Conservation (phyloP, 345 rosid genomes). For the Geranium brycei region DNA sequence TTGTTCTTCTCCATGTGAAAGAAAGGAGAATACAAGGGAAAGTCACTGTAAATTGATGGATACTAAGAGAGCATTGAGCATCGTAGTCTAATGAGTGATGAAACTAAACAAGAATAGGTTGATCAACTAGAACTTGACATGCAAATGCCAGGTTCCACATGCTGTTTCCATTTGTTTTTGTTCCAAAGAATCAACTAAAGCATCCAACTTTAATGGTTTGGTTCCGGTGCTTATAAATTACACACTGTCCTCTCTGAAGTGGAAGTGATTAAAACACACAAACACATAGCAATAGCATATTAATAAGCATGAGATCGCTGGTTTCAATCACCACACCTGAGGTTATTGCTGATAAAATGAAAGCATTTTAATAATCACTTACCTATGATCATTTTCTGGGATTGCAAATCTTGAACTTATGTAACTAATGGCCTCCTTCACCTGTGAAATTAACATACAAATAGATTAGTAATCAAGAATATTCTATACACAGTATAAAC, state of each 20-base stretch:
- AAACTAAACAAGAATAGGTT: not conserved
- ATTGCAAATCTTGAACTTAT: conserved; percentile 25
- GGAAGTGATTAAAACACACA: too few relatives aligned
- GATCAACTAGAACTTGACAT: not conserved
- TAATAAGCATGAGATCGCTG: too few relatives aligned
- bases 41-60: too few relatives aligned
- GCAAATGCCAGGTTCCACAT: not conserved
- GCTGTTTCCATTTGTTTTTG: not conserved
- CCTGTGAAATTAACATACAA: conserved; percentile 24
- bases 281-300: too few relatives aligned
- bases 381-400: conserved; percentile 46
- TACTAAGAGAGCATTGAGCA: too few relatives aligned
- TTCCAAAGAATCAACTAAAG: not conserved
- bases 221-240: too few relatives aligned
- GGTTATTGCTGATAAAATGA: not conserved
- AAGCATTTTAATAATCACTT: conserved; percentile 13
- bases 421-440: conserved; percentile 45
- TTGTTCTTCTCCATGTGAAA: too few relatives aligned
- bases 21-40: too few relatives aligned
- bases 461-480: not conserved
- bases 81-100: not conserved
- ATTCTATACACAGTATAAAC: not conserved
- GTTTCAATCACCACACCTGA: too few relatives aligned
- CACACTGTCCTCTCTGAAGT: too few relatives aligned
- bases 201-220: too few relatives aligned